Evolutionary conservation across 1,284 basidiomycete genomes (phyloP), one percentile per base, ranked within the genome.

Genomic region (Flammula alnicola): DNA sequence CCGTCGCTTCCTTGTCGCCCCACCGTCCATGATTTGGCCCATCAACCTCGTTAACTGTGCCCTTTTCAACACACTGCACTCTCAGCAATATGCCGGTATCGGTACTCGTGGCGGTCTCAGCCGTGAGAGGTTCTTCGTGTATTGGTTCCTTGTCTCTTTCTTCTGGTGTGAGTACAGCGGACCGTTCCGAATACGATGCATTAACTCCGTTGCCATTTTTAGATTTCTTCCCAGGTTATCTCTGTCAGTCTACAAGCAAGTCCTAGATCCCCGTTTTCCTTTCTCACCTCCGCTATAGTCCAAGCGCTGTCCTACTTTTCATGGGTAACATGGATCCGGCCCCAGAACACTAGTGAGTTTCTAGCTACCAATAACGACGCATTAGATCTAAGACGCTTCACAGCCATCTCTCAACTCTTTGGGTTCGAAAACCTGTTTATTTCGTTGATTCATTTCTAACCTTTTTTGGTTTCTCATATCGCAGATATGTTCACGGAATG

Each of bases 11-110:
- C 72, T 91, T 37, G 85, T 90, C 8, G 77, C 81, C 48, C 88
- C 90, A 0, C 85, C 88, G 0, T 82, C 83, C 7, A 88, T 91
- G 86, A 87, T 92, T 57, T 92, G 89, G 89, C 90, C 89, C 1
- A 74, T 78, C 33, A 87, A 86, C 44, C 76, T 94, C 3, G 88
- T 92, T 23, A 77, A 77, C 31, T 86, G 88, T 50, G 91, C 91
- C 10, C 79, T 91, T 16, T 85, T 94, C 70, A 85, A 84, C 63
- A 84, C 83, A 4, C 68, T 85, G 10, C 83, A 85, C 61, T 78
- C 78, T 1, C 77, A 81, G 55, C 71, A 75, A 44, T 87, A 87
- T 63, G 70, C 79, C 22, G 86, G 85, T 47, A 78, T 83, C 25
- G 83, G 83, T 7, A 72, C 64, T 14, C 78, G 78, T n/a, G 83